Conservation (phyloP, 2,329 filamentous ascomycete species). For the Emergomyces orientalis region DNA sequence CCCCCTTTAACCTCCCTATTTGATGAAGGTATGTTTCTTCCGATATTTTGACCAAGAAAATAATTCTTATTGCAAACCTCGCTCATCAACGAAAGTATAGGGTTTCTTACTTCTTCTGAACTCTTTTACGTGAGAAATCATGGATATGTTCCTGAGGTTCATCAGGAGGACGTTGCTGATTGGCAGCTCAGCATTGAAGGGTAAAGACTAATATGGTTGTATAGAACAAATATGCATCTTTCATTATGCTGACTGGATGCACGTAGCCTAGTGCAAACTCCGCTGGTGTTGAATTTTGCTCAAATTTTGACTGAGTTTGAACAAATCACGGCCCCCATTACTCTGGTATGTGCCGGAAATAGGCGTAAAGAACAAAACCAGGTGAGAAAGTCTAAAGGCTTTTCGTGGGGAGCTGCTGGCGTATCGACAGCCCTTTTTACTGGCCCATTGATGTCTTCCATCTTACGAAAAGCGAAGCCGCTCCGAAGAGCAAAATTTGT, state of each 20-base stretch:
- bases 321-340: slow-evolving; percentile 76
- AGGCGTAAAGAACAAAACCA: slow-evolving; percentile 87
- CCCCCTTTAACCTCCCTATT: slow-evolving; percentile 70
- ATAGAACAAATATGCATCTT: not conserved
- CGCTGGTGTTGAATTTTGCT: slow-evolving; percentile 60
- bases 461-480: slow-evolving; percentile 60
- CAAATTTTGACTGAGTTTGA: slow-evolving; percentile 66
- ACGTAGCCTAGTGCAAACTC: slow-evolving; percentile 61
- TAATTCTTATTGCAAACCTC: not conserved
- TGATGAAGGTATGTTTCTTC: slow-evolving; percentile 42
- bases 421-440: slow-evolving; percentile 84
- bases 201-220: slow-evolving; percentile 20
- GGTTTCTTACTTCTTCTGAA: slow-evolving; percentile 78
- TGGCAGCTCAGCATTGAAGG: slow-evolving; percentile 83
- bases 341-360: slow-evolving; percentile 86
- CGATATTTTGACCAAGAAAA: not conserved
- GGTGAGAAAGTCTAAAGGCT: slow-evolving; percentile 83
- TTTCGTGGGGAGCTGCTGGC: slow-evolving; percentile 86
- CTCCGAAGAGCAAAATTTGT: slow-evolving; percentile 65
- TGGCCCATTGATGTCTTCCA: slow-evolving; percentile 63
- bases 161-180: slow-evolving; percentile 60
- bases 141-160: slow-evolving; percentile 67
- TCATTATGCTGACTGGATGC: slow-evolving; percentile 12
- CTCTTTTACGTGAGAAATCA: slow-evolving; percentile 91
- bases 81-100: slow-evolving; percentile 32